Percentiles rank a stretch among this genome's conserved stretches.
Conservation (phyloP, 1,139 yeast genomes). For the Protomyces inouyei region DNA sequence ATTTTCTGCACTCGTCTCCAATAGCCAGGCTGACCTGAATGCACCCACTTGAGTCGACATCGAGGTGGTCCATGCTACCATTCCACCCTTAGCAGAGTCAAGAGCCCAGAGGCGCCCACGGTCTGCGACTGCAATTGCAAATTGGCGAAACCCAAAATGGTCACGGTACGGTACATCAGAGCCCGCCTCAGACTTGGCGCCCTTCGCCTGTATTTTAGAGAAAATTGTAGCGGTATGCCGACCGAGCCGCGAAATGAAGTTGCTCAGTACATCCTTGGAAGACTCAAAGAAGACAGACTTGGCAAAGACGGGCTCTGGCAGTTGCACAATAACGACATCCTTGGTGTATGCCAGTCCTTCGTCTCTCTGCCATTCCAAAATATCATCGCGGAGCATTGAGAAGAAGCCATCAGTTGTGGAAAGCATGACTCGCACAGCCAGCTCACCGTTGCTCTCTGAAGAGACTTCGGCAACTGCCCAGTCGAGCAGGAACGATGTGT, state of each 20-base stretch:
- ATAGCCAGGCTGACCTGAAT: background rate
- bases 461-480: constrained; percentile 1
- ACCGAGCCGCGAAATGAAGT: constrained; percentile 45
- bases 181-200: constrained; percentile 28
- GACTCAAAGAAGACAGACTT: constrained; percentile 46
- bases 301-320: constrained; percentile 40
- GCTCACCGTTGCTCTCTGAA: background rate
- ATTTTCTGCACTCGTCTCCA: background rate
- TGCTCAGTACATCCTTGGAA: constrained; percentile 41
- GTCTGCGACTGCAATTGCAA: constrained; percentile 46
- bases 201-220: constrained; percentile 31
- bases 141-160: constrained; percentile 51
- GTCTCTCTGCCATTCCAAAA: constrained; percentile 46
- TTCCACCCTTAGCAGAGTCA: constrained; percentile 43
- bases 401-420: constrained; percentile 13
- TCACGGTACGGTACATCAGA: constrained; percentile 31
- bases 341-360: constrained; percentile 46
- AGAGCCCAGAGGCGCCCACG: constrained; percentile 47
- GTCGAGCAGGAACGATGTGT: background rate
- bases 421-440: constrained; percentile 11
- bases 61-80: constrained; percentile 44
- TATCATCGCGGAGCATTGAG: constrained; percentile 15
- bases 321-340: constrained; percentile 44
- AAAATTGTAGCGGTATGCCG: constrained; percentile 34
- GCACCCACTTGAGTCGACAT: background rate